Percentiles rank a stretch among this genome's conserved stretches.
These are phyloP conservation scores for Mrakia blollopis DNA, from an alignment of 768 basidiomycete genomes.

Conservation along the genomic window DNA sequence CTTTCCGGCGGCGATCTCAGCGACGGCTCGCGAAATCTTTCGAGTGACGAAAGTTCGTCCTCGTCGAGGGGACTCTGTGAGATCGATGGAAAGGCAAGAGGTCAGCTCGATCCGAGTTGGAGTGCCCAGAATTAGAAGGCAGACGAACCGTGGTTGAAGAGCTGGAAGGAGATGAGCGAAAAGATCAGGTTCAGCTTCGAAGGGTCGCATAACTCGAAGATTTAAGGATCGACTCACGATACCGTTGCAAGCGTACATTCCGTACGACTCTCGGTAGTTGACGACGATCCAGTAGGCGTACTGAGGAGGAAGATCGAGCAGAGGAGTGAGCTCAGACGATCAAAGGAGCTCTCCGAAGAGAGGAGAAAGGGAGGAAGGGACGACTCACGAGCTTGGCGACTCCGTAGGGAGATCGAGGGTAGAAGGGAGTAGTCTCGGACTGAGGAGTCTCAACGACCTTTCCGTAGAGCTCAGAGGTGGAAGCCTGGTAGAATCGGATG, in stretches of 20 bases:
- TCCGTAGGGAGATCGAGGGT: conserved; percentile 95
- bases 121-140: neutral
- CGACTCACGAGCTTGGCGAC: conserved; percentile 67
- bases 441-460: conserved; percentile 95
- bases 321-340: neutral
- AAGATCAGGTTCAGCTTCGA: neutral
- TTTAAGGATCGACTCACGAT: conserved; percentile 55
- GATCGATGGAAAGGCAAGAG: conserved; percentile 51
- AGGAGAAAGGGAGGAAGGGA: neutral
- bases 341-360: neutral
- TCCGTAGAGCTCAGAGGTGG: conserved; percentile 94
- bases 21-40: conserved; percentile 87
- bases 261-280: conserved; percentile 69
- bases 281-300: conserved; percentile 47
- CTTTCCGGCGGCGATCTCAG: conserved; percentile 85
- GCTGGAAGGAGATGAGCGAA: neutral
- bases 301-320: neutral
- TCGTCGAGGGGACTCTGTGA: conserved; percentile 87
- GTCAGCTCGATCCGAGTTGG: neutral
- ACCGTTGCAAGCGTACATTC: conserved; percentile 66
- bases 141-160: conserved; percentile 29
- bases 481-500: conserved; percentile 93
- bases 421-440: conserved; percentile 93
- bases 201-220: neutral
- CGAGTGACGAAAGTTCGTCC: conserved; percentile 94